These are phyloP conservation scores for Epichloe coenophiala DNA, from an alignment of 2,329 filamentous ascomycete species.

Conservation along the genomic window DNA sequence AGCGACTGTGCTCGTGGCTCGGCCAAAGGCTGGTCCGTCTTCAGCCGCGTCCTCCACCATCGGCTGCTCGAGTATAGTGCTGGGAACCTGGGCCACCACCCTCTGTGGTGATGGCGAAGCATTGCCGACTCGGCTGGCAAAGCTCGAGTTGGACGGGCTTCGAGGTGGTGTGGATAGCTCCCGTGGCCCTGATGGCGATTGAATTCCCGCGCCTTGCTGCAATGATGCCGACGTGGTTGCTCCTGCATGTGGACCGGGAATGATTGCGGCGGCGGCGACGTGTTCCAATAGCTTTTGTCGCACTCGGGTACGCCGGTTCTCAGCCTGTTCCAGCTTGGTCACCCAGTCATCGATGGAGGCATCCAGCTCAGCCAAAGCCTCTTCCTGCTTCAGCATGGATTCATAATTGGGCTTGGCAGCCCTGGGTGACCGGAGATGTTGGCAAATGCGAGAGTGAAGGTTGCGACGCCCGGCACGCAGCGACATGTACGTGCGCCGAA, in stretches of 20 bases:
- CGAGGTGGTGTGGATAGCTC: conserved; percentile 37
- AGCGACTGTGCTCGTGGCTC: conserved; percentile 11
- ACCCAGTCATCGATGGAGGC: conserved; percentile 71
- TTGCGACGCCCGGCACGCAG: conserved; percentile 64
- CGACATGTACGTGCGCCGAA: conserved; percentile 63
- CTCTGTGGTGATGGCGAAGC: conserved; percentile 36
- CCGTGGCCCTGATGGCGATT: conserved; percentile 20
- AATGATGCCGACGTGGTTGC: conserved; percentile 23
- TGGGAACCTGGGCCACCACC: conserved; percentile 39
- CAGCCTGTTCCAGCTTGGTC: conserved; percentile 64
- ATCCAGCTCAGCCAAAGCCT: conserved; percentile 64
- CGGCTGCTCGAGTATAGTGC: conserved; percentile 40
- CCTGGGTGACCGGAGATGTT: conserved; percentile 61
- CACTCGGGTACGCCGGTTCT: conserved; percentile 61
- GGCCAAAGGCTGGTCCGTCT: conserved; percentile 12
- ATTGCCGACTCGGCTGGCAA: conserved; percentile 20
- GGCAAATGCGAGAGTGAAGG: conserved; percentile 63
- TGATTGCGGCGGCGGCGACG: conserved; percentile 55
- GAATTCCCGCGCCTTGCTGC: conserved; percentile 28
- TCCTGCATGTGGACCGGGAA: conserved; percentile 18
- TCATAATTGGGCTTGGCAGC: conserved; percentile 61
- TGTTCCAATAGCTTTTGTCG: conserved; percentile 73
- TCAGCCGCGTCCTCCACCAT: conserved; percentile 27
- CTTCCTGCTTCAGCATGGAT: conserved; percentile 66
- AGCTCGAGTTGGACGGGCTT: conserved; percentile 6